Percentiles rank a stretch among this genome's conserved stretches.
These are phyloP conservation scores for Lomentospora prolificans DNA, from an alignment of 2,329 filamentous ascomycete genomes.

Conservation along the genomic window DNA sequence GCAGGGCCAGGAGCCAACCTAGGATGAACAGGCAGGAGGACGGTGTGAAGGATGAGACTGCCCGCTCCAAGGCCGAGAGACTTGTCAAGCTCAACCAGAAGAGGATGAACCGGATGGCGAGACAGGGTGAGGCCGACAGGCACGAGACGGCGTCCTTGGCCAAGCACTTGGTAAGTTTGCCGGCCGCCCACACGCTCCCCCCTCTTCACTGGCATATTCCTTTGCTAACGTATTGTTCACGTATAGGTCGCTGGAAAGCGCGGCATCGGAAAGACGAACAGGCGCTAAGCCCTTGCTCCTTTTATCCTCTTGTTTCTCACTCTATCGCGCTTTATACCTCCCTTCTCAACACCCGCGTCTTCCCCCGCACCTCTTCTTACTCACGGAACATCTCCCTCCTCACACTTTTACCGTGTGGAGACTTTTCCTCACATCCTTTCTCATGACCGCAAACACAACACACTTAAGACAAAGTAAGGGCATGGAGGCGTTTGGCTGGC, in stretches of 20 bases:
- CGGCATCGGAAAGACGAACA: slow-evolving; percentile 79
- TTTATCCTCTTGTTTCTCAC: neutral
- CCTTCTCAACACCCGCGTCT: neutral
- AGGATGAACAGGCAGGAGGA: slow-evolving; percentile 59
- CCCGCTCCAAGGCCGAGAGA: slow-evolving; percentile 71
- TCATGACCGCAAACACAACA: slow-evolving; percentile 1
- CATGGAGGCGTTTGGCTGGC: slow-evolving; percentile 2
- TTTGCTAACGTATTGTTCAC: slow-evolving; percentile 20
- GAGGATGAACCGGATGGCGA: slow-evolving; percentile 97
- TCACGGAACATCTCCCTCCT: neutral
- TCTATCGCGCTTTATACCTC: neutral
- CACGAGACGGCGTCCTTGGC: slow-evolving; percentile 71
- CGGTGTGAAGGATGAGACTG: slow-evolving; percentile 59
- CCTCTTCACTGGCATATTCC: slow-evolving; percentile 6
- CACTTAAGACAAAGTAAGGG: neutral
- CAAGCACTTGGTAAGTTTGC: slow-evolving; percentile 75
- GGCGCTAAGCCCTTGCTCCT: slow-evolving; percentile 39
- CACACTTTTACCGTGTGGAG: neutral
- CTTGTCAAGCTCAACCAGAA: slow-evolving; percentile 86
- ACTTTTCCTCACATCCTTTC: neutral
- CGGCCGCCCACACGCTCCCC: neutral
- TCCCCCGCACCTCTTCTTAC: neutral
- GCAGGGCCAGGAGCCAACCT: slow-evolving; percentile 46
- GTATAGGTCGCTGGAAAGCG: slow-evolving; percentile 79
- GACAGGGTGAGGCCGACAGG: slow-evolving; percentile 93